Conservation (phyloP, 805 yeast species). For the Monosporozyma yasuniensis region DNA sequence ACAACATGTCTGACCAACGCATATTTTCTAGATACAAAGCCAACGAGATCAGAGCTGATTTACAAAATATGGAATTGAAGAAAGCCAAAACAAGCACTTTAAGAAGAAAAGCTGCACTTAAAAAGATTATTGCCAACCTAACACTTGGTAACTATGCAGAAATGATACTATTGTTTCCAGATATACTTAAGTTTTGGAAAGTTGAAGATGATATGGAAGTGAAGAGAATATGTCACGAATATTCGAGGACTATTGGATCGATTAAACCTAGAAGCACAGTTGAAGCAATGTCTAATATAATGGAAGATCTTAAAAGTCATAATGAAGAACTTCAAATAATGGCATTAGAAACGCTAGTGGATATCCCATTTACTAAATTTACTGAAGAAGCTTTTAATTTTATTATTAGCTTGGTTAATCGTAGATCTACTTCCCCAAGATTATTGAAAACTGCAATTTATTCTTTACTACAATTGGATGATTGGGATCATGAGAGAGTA, state of each 20-base stretch:
- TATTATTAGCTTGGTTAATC: slow-evolving; percentile 33
- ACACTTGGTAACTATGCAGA: slow-evolving; percentile 70
- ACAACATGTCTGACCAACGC: slow-evolving; percentile 25
- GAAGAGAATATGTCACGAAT: slow-evolving; percentile 63
- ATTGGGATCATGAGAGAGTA: slow-evolving; percentile 41
- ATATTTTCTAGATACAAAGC: slow-evolving; percentile 28
- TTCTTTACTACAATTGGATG: slow-evolving; percentile 59
- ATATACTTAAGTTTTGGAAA: slow-evolving; percentile 45
- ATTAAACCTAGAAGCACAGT: slow-evolving; percentile 47
- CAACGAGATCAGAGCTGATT: slow-evolving; percentile 27
- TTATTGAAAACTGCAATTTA: slow-evolving; percentile 64
- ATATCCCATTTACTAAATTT: slow-evolving; percentile 48
- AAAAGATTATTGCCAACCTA: slow-evolving; percentile 73
- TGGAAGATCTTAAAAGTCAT: slow-evolving; percentile 42
- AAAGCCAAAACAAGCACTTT: slow-evolving; percentile 30
- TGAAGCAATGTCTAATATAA: slow-evolving; percentile 47
- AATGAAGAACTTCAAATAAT: slow-evolving; percentile 46
- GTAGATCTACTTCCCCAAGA: slow-evolving; percentile 39
- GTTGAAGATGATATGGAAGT: slow-evolving; percentile 57
- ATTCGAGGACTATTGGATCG: slow-evolving; percentile 50
- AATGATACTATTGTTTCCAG: slow-evolving; percentile 57
- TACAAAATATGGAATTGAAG: slow-evolving; percentile 32
- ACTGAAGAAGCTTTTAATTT: slow-evolving; percentile 37
- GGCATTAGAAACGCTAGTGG: slow-evolving; percentile 54
- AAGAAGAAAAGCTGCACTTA: slow-evolving; percentile 44